phyloP scores from a whole-genome alignment of 169 alveolate species.

The Fabrea salina region DNA sequence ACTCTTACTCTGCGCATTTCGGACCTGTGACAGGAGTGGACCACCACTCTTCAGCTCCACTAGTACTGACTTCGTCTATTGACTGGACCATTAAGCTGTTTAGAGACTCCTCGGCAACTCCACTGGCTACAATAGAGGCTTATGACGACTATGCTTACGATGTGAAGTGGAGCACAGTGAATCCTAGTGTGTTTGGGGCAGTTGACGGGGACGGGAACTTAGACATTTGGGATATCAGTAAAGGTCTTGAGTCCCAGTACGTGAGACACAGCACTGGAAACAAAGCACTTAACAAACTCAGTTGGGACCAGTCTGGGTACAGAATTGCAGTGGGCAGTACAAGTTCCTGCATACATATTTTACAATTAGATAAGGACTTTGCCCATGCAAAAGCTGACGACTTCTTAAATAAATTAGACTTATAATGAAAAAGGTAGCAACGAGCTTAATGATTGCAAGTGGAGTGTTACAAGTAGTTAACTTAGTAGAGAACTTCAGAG shows the following conservation, averaged over 20 bases:
- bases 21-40: slow-evolving; percentile 42
- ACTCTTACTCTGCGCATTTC: not conserved
- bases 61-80: slow-evolving; percentile 39
- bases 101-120: slow-evolving; percentile 22
- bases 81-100: slow-evolving; percentile 57
- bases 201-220: slow-evolving; percentile 55
- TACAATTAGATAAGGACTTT: slow-evolving; percentile 43
- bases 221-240: slow-evolving; percentile 53
- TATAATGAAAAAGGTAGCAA: no score
- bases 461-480: no score
- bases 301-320: slow-evolving; percentile 50
- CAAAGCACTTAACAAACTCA: slow-evolving; percentile 45
- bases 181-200: slow-evolving; percentile 47
- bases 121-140: slow-evolving; percentile 35
- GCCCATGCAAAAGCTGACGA: slow-evolving; percentile 3
- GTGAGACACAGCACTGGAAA: slow-evolving; percentile 28
- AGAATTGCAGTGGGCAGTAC: slow-evolving; percentile 49
- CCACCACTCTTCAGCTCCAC: slow-evolving; percentile 3
- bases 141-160: slow-evolving; percentile 51
- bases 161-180: slow-evolving; percentile 42
- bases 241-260: slow-evolving; percentile 38
- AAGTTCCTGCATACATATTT: slow-evolving; percentile 34
- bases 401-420: no score
- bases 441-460: no score
- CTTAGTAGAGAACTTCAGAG: no score